Conservation (phyloP, 2,329 filamentous ascomycete genomes). For the Phialophora tarda region DNA sequence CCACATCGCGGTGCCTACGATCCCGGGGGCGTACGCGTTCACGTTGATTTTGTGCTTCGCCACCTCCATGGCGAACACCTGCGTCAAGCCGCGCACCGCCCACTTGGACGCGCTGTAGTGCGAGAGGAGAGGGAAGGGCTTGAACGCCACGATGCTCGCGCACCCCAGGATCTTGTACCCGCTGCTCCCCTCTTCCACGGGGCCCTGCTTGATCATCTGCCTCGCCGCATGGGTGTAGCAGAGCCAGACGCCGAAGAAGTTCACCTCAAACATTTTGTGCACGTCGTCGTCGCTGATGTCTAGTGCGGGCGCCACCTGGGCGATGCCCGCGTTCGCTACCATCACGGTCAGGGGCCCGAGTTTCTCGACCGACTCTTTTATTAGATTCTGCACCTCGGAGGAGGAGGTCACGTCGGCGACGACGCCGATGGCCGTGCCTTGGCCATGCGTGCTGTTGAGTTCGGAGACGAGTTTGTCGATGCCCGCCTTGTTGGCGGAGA, state of each 20-base stretch:
- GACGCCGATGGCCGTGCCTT: conserved; percentile 55
- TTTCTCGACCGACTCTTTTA: conserved; percentile 58
- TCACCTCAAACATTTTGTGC: conserved; percentile 65
- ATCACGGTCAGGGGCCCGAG: conserved; percentile 59
- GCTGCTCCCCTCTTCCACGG: conserved; percentile 45
- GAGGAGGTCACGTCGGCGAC: conserved; percentile 67
- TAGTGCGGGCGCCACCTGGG: conserved; percentile 62
- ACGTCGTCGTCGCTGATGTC: conserved; percentile 65
- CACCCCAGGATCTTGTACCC: conserved; percentile 60
- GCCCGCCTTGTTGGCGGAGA: conserved; percentile 58
- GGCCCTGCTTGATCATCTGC: conserved; percentile 68
- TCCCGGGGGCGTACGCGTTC: conserved; percentile 71
- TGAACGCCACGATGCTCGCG: conserved; percentile 60
- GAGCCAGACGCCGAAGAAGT: conserved; percentile 68
- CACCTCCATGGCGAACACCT: conserved; percentile 70
- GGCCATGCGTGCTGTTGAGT: conserved; percentile 37
- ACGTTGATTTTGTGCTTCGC: conserved; percentile 68
- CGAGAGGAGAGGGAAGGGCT: conserved; percentile 62
- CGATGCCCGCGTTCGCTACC: conserved; percentile 68
- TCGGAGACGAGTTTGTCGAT: conserved; percentile 55
- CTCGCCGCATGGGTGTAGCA: conserved; percentile 68
- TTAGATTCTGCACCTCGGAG: conserved; percentile 59
- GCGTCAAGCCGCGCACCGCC: conserved; percentile 69
- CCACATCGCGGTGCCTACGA: conserved; percentile 72
- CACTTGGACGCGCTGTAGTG: conserved; percentile 71